Evolutionary conservation across 805 yeast genomes (phyloP).

Genomic region (Candida vaughaniae): DNA sequence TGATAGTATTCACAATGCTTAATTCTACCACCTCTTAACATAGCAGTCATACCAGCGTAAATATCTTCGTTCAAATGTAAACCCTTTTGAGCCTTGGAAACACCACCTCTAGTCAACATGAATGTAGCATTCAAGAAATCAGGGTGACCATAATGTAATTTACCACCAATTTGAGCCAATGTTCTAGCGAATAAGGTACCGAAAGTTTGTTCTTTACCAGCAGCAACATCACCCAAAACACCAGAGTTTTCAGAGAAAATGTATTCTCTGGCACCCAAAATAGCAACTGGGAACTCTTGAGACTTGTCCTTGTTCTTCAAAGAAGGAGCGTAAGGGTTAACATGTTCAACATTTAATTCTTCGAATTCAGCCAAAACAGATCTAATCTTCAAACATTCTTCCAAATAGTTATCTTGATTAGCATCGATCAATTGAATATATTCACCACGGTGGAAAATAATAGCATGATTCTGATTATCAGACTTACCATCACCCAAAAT

Average conservation of each 20-base stretch:
- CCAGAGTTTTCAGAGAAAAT: constrained; percentile 83
- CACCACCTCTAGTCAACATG: constrained; percentile 86
- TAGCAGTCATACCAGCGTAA: constrained; percentile 81
- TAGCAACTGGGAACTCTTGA: constrained; percentile 63
- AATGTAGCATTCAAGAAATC: constrained; percentile 73
- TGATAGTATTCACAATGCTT: constrained; percentile 82
- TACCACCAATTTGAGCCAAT: constrained; percentile 78
- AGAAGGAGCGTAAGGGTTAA: constrained; percentile 77
- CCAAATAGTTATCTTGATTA: constrained; percentile 79
- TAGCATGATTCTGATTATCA: constrained; percentile 77
- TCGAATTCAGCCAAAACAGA: constrained; percentile 76
- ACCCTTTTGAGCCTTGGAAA: constrained; percentile 82
- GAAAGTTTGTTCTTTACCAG: constrained; percentile 86
- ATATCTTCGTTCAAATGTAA: constrained; percentile 82
- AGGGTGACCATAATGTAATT: constrained; percentile 85
- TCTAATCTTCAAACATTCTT: constrained; percentile 78
- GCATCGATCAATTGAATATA: constrained; percentile 81
- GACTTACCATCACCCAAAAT: constrained; percentile 84
- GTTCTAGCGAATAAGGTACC: constrained; percentile 84
- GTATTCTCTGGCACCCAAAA: constrained; percentile 81
- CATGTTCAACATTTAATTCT: constrained; percentile 58
- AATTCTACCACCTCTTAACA: constrained; percentile 77
- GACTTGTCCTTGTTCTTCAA: constrained; percentile 55
- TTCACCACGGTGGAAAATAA: constrained; percentile 77
- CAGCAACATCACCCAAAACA: constrained; percentile 80